A percentile compares a stretch with the other conserved stretches of the same genome.
Conservation (phyloP, 2,329 filamentous ascomycete species). For the Nigrospora osmanthi region DNA sequence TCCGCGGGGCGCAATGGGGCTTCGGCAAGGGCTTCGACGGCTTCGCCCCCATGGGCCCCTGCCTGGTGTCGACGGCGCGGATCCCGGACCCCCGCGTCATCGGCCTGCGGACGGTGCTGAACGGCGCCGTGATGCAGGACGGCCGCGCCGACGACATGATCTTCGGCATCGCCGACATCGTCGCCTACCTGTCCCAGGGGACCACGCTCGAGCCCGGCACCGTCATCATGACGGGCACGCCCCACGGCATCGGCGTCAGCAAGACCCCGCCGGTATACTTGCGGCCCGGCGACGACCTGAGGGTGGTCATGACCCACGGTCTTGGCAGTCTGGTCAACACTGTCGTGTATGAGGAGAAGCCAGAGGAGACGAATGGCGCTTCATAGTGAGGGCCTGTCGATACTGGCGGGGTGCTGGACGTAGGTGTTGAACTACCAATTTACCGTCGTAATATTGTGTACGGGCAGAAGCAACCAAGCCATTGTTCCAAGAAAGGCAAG, state of each 20-base stretch:
- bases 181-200: conserved; percentile 29
- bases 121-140: conserved; percentile 39
- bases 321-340: no score
- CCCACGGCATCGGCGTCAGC: conserved; percentile 22
- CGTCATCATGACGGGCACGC: conserved; percentile 38
- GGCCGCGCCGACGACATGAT: conserved; percentile 30
- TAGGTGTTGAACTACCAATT: no score
- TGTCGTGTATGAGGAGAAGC: no score
- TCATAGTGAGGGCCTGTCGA: no score
- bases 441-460: no score
- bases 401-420: no score
- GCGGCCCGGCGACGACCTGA: conserved; percentile 5
- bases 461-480: no score
- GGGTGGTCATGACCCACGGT: conserved; percentile 27
- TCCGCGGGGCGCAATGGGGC: conserved; percentile 45
- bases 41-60: conserved; percentile 44
- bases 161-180: conserved; percentile 30
- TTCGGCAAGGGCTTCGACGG: conserved; percentile 51
- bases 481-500: no score
- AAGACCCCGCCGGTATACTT: conserved; percentile 5
- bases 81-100: conserved; percentile 34
- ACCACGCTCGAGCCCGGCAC: conserved; percentile 34
- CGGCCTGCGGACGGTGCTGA: conserved; percentile 34
- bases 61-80: conserved; percentile 32
- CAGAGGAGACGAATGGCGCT: no score